These are phyloP conservation scores for Ceratocystis smalleyi DNA, from an alignment of 2,329 filamentous ascomycete species.

Conservation along the genomic window DNA sequence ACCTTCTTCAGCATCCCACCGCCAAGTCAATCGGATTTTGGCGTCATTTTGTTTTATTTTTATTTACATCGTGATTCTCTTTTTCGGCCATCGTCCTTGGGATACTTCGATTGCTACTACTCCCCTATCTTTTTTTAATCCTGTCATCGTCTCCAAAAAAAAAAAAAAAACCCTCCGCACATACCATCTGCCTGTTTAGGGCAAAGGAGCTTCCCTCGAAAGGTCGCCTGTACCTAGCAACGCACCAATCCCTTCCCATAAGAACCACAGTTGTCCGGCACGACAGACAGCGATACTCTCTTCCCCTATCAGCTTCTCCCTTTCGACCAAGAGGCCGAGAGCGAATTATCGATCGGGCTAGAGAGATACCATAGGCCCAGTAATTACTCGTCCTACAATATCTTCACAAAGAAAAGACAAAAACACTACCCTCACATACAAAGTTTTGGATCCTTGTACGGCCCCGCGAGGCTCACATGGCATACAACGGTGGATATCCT, in stretches of 20 bases:
- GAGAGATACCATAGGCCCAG: neutral
- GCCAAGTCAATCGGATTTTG: neutral
- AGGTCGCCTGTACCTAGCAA: constrained; percentile 1
- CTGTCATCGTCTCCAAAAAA: neutral
- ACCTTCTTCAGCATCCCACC: neutral
- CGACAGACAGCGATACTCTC: neutral
- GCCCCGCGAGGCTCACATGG: constrained; percentile 3
- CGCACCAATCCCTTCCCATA: neutral
- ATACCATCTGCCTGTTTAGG: neutral
- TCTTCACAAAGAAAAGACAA: neutral
- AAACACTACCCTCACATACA: neutral
- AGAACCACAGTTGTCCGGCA: neutral
- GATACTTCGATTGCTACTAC: neutral
- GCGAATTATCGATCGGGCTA: neutral
- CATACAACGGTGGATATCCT: constrained; percentile 14
- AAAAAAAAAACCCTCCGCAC: neutral
- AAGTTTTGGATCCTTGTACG: neutral
- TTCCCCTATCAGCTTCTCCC: neutral
- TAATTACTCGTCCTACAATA: neutral
- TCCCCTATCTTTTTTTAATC: neutral
- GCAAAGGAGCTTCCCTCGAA: neutral
- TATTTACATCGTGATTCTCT: neutral
- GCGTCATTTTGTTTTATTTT: neutral
- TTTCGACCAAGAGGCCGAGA: neutral
- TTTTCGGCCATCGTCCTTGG: neutral